Conservation (phyloP, 768 basidiomycete genomes). For the Leccinum sublutescens region DNA sequence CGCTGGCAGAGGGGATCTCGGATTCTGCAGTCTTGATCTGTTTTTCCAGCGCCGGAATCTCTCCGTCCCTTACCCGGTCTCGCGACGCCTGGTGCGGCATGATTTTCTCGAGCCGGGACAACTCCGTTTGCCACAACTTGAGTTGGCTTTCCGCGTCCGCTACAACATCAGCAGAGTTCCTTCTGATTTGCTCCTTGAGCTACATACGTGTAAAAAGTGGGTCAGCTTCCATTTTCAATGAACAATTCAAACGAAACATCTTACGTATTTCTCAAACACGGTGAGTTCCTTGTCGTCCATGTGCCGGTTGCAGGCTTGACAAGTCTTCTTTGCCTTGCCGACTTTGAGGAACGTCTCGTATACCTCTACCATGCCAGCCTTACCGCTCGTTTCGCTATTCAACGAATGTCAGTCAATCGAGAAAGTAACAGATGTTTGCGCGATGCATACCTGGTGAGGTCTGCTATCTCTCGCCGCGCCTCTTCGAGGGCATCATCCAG, state of each 20-base stretch:
- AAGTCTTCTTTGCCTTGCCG: constrained; percentile 65
- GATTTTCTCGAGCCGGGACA: constrained; percentile 56
- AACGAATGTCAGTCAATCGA: background rate
- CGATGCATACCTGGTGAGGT: constrained; percentile 18
- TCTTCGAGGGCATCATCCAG: constrained; percentile 51
- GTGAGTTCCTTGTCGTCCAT: constrained; percentile 53
- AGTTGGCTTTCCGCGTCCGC: constrained; percentile 38
- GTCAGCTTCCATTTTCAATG: background rate
- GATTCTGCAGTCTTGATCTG: constrained; percentile 58
- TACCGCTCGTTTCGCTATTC: constrained; percentile 20
- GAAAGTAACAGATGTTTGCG: background rate
- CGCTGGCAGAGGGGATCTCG: constrained; percentile 50
- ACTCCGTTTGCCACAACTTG: constrained; percentile 57
- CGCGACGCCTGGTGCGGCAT: constrained; percentile 54
- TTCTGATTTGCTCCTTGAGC: constrained; percentile 64
- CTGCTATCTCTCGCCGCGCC: constrained; percentile 19
- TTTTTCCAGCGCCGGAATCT: constrained; percentile 66
- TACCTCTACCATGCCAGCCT: constrained; percentile 40
- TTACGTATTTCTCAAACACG: constrained; percentile 71
- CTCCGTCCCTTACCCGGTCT: constrained; percentile 52
- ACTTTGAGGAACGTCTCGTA: constrained; percentile 55
- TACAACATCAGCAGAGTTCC: constrained; percentile 46
- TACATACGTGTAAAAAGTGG: constrained; percentile 27
- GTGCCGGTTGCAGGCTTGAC: constrained; percentile 73
- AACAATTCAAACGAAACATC: constrained; percentile 16